Evolutionary conservation across 202 grass and related monocot species (phyloP).

Genomic region (Panicum hallii): DNA sequence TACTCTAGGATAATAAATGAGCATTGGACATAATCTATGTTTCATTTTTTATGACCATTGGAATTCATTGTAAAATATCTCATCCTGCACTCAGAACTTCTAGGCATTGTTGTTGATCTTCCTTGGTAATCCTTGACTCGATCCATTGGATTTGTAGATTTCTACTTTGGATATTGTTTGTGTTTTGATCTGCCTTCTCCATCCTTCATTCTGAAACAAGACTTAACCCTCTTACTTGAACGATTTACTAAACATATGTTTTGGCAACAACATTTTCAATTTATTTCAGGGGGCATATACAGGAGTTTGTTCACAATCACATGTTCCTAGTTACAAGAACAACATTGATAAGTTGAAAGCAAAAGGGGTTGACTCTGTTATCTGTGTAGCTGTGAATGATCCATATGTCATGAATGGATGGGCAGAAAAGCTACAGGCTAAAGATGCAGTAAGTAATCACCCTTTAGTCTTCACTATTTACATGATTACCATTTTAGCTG

Average conservation of each 20-base stretch:
- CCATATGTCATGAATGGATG: slow-evolving; percentile 93
- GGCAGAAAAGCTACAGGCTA: slow-evolving; percentile 90
- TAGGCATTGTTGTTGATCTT: not conserved
- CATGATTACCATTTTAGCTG: not conserved
- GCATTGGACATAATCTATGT: not conserved
- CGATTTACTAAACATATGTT: not conserved
- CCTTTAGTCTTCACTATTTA: slow-evolving; percentile 15
- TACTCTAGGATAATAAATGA: not conserved
- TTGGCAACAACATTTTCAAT: slow-evolving; percentile 16
- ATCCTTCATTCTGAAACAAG: not conserved
- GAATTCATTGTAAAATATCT: not conserved
- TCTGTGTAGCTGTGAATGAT: slow-evolving; percentile 95
- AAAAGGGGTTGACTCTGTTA: slow-evolving; percentile 90
- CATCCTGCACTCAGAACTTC: not conserved
- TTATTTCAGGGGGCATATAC: slow-evolving; percentile 88
- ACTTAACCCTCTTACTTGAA: not conserved
- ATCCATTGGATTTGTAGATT: not conserved
- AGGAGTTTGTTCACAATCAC: slow-evolving; percentile 81
- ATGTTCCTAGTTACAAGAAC: slow-evolving; percentile 96
- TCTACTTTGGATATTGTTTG: not conserved
- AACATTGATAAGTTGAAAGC: slow-evolving; percentile 93
- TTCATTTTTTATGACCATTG: not conserved
- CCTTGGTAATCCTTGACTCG: not conserved
- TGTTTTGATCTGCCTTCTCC: not conserved
- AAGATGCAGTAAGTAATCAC: slow-evolving; percentile 67